Evolutionary conservation across 352 stramenopile species (phyloP), one percentile per base, ranked within the genome.

Genomic region (Pythium diclinum): DNA sequence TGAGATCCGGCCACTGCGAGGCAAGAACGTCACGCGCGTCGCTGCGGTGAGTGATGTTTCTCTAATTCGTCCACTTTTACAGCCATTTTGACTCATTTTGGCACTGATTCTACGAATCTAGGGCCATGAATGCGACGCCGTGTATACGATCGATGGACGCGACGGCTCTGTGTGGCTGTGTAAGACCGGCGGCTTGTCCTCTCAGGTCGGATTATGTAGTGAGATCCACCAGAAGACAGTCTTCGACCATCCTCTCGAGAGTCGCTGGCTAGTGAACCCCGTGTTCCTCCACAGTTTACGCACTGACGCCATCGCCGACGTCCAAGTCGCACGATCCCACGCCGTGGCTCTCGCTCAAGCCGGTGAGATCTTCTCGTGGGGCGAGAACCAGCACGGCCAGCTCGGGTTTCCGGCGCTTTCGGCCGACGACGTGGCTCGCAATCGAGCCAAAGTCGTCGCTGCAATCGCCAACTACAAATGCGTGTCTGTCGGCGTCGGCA

Each of bases 331-430:
- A 25, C 69, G 74, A n/a, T 75, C 73, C 0, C 83, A 92, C 59
- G 79, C 69, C 0, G 72, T 97, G 49, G 92, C 83, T 17, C 71
- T 96, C 5, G 88, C 88, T 2, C 73, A 83, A 3, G 81, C 90
- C 19, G 96, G 96, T 0, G 72, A 88, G 28, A 87, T 99, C 6
- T 98, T 97, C 64, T 92, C 88, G 6, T 99, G 96, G 92, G 97
- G 97, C 16, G 94, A 91, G 63, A 97, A 97, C 62, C 93, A 98
- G 56, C 89, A 99, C 36, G 83, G 85, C 16, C 78, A 86, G 10
- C 76, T 92, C 21, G 85, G 87, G 13, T 83, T 85, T 56, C 63
- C 60, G 11, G 70, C 69, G 8, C 69, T 78, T 16, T 77, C 66
- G n/a, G 67, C 78, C 8, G 81, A 78, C 3, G 63, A 80, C 0